Evolutionary conservation across 345 rosid genomes (phyloP), one percentile per base, ranked within the genome.

Genomic region (Hibiscus tridactylites): DNA sequence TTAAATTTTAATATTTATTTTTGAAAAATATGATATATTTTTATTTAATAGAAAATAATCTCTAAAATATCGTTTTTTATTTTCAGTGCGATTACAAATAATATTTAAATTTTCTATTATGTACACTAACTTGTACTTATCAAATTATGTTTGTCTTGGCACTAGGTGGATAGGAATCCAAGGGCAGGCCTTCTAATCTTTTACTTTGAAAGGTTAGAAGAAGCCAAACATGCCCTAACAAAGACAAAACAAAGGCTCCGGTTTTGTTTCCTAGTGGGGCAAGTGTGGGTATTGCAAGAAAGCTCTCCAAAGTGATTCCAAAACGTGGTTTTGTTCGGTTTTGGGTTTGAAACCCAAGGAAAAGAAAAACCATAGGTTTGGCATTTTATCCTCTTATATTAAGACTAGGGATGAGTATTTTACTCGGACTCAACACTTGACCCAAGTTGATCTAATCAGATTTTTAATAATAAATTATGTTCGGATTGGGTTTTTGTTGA

Each of bases 141-240:
- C 33, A 3, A 31, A 2, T 31, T 31, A 31, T 4, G 4, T 31
- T 31, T 31, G 88, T 81, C 81, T 10, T 46, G 12, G 50, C 78
- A 10, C 71, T 33, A 70, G 81, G 81, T 84, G 90, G 87, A 80
- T 64, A 69, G 75, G 88, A 83, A 85, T 84, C 86, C 6, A 74
- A 19, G 0, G 60, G 29, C 68, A 78, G 77, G 79, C 81, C 74
- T 46, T 46, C 7, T 46, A 9, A 19, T 50, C 37, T 19, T 58
- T 31, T 2, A 21, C 59, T 28, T 17, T 49, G 47, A 72, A 81
- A 81, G 78, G 68, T 15, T 1, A 70, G 67, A 82, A 78, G 63
- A 76, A 66, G 83, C 90, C 94, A 88, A 90, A 78, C 86, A 85
- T 65, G 83, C 82, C 90, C 86, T 79, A 75, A 80, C 94, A 78